Evolutionary conservation across 129 eudicot species (phyloP).

Genomic region (Helichrysum umbraculigerum): DNA sequence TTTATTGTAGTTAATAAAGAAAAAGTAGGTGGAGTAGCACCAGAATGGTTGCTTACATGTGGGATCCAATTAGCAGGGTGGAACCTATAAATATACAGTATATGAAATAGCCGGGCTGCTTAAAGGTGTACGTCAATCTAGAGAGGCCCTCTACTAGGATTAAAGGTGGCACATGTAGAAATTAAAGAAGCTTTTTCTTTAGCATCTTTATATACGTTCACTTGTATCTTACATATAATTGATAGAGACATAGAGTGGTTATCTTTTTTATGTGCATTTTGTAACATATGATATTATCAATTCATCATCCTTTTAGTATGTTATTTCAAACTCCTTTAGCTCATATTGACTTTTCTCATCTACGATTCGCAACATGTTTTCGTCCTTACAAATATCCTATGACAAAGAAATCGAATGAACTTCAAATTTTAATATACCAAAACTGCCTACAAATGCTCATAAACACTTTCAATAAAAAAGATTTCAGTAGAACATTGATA

Average conservation of each 20-base stretch:
- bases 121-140: neutral
- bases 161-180: constrained; percentile 8
- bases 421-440: too few relatives aligned
- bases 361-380: too few relatives aligned
- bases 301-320: too few relatives aligned
- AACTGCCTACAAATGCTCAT: too few relatives aligned
- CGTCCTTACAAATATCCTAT: too few relatives aligned
- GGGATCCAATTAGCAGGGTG: constrained; percentile 34
- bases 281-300: neutral
- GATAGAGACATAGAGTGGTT: neutral
- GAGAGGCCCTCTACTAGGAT: neutral
- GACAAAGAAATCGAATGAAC: too few relatives aligned
- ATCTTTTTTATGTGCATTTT: neutral
- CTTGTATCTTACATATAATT: constrained; percentile 7
- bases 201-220: neutral
- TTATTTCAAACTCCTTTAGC: too few relatives aligned
- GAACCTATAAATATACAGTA: constrained; percentile 10
- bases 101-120: constrained; percentile 2
- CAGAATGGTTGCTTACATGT: constrained; percentile 42
- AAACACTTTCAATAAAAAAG: too few relatives aligned
- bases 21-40: constrained; percentile 37
- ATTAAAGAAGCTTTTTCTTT: constrained; percentile 1
- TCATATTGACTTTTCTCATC: too few relatives aligned
- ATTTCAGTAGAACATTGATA: too few relatives aligned
- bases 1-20: neutral